phyloP scores from a whole-genome alignment of 1,139 yeast species.

The Kodamaea arcana region DNA sequence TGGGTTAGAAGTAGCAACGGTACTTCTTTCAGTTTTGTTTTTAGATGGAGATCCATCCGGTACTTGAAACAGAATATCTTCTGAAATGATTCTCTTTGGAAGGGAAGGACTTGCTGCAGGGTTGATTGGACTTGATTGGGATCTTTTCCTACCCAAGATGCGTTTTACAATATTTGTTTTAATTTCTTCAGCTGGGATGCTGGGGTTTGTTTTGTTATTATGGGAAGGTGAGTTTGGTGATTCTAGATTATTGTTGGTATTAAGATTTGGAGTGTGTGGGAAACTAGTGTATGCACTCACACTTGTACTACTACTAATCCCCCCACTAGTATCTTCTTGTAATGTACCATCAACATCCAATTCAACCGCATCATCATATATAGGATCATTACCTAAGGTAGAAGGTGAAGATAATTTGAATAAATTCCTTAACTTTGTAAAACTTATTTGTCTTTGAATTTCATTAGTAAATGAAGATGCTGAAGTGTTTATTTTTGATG shows the following conservation, averaged over 20 bases:
- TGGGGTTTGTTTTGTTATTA: neutral
- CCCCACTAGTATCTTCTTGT: neutral
- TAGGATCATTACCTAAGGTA: neutral
- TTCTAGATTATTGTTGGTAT: neutral
- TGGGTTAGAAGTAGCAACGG: constrained; percentile 40
- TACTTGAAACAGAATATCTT: neutral
- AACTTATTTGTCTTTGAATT: constrained; percentile 10
- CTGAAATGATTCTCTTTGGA: constrained; percentile 1
- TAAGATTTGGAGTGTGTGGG: neutral
- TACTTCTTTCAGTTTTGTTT: constrained; percentile 17
- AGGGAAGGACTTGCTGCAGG: neutral
- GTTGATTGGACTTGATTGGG: constrained; percentile 14
- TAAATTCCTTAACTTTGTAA: constrained; percentile 13
- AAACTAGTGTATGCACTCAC: too few relatives aligned
- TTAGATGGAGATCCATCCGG: neutral
- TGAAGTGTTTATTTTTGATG: neutral
- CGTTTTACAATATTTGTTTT: constrained; percentile 6
- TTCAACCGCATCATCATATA: neutral
- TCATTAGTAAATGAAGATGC: constrained; percentile 6
- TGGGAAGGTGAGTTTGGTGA: neutral
- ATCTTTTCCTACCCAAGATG: constrained; percentile 21
- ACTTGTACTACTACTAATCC: neutral
- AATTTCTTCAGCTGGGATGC: neutral
- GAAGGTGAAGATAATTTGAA: constrained; percentile 10
- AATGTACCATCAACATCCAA: neutral